Conservation (phyloP, 306 rosid species). For the Trichosanthes truncata region DNA sequence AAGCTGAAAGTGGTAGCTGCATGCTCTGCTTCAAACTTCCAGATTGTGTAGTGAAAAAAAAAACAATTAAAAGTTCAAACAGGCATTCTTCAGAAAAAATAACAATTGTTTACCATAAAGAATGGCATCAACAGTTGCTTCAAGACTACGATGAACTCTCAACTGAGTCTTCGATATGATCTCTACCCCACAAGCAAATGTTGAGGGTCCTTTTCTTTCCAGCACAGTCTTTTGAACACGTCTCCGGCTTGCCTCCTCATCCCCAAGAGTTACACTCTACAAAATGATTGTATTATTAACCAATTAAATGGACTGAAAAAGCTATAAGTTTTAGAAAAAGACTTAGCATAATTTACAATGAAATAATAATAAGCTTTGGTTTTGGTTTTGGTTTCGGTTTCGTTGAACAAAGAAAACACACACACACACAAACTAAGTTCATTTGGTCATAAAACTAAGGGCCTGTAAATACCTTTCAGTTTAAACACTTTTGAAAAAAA, state of each 20-base stretch:
- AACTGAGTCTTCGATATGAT: slow-evolving; percentile 78
- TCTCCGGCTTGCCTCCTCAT: slow-evolving; percentile 91
- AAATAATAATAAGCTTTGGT: not conserved
- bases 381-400: not conserved
- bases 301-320: slow-evolving; percentile 16
- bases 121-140: slow-evolving; percentile 82
- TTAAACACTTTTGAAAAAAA: too few relatives aligned
- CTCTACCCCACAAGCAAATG: slow-evolving; percentile 80
- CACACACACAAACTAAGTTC: not conserved
- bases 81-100: not conserved
- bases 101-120: slow-evolving; percentile 41
- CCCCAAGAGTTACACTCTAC: slow-evolving; percentile 92
- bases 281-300: slow-evolving; percentile 21
- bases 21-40: not conserved
- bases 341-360: not conserved
- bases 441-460: not conserved
- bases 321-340: slow-evolving; percentile 2
- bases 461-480: too few relatives aligned
- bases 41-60: not conserved
- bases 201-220: slow-evolving; percentile 95
- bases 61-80: not conserved
- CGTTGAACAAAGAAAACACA: not conserved
- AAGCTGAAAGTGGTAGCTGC: slow-evolving; percentile 5
- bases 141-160: slow-evolving; percentile 80
- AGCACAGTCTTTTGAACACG: slow-evolving; percentile 91